Conservation (phyloP, 805 yeast genomes). For the Pichia cephalocereana region DNA sequence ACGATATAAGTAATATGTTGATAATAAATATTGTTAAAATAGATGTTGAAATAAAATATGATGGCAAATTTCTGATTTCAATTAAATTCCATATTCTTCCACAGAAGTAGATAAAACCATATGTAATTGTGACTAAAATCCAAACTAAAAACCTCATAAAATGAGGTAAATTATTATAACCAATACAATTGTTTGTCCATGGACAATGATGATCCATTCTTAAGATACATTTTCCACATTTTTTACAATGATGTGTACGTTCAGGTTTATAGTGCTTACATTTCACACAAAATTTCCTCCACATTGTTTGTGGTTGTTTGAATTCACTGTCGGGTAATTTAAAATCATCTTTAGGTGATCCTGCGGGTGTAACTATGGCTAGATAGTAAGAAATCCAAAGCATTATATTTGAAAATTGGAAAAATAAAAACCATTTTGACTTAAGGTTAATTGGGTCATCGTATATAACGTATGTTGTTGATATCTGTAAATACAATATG, state of each 20-base stretch:
- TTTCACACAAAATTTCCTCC: conserved; percentile 66
- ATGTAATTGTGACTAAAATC: conserved; percentile 46
- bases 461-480: conserved; percentile 51
- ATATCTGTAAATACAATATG: conserved; percentile 52
- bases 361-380: conserved; percentile 64
- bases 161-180: conserved; percentile 67
- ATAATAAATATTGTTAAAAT: conserved; percentile 50
- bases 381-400: conserved; percentile 67
- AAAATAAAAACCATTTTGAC: conserved; percentile 32
- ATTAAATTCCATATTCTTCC: conserved; percentile 36
- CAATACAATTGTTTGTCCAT: conserved; percentile 90
- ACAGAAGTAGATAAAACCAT: conserved; percentile 34
- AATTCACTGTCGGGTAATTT: conserved; percentile 16
- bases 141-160: conserved; percentile 67
- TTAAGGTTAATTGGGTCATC: conserved; percentile 23
- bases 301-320: conserved; percentile 21
- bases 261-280: conserved; percentile 72
- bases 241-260: conserved; percentile 78
- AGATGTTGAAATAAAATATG: conserved; percentile 40
- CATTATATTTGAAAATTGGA: conserved; percentile 24
- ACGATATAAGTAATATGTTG: conserved; percentile 42
- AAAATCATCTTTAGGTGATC: conserved; percentile 48
- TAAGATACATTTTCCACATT: conserved; percentile 66
- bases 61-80: conserved; percentile 41
- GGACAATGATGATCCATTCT: conserved; percentile 94